phyloP scores from a whole-genome alignment of 441 rosid genomes.

The Brassica balearica region DNA sequence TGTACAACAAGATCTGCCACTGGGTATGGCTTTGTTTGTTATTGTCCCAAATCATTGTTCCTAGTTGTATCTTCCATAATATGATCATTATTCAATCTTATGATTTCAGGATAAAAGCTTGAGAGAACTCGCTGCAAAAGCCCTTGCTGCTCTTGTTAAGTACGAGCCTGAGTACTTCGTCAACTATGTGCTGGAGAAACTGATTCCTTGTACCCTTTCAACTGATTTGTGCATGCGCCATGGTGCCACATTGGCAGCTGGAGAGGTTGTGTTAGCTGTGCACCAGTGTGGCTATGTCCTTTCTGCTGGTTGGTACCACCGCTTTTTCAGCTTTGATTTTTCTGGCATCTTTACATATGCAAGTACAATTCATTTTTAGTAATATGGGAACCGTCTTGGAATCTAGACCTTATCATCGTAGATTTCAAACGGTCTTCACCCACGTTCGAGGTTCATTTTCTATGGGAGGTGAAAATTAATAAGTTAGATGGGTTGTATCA shows the following conservation, averaged over 20 bases:
- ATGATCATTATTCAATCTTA: conserved; percentile 33
- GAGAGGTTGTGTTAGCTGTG: conserved; percentile 82
- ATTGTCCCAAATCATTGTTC: conserved; percentile 13
- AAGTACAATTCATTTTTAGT: conserved; percentile 34
- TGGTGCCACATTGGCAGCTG: conserved; percentile 91
- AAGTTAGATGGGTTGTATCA: conserved; percentile 14
- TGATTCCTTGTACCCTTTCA: conserved; percentile 84
- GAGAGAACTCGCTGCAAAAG: conserved; percentile 91
- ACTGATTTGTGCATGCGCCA: conserved; percentile 92
- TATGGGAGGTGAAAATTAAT: not conserved
- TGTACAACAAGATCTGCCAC: conserved; percentile 83
- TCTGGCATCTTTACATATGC: conserved; percentile 27
- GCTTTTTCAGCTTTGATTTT: conserved; percentile 24
- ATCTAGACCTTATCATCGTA: conserved; percentile 10
- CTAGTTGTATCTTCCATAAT: conserved; percentile 29
- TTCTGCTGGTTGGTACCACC: conserved; percentile 62
- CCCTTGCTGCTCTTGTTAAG: conserved; percentile 90
- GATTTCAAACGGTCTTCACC: not conserved
- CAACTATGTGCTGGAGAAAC: conserved; percentile 68
- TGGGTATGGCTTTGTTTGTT: conserved; percentile 73
- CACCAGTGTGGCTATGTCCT: conserved; percentile 60
- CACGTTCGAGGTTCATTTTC: not conserved
- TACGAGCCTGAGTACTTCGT: conserved; percentile 80
- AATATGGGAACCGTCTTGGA: conserved; percentile 55
- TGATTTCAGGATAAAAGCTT: conserved; percentile 83